Base-by-base conservation (phyloP, 805 yeast species). In the Yarrowia alimentaria region DNA sequence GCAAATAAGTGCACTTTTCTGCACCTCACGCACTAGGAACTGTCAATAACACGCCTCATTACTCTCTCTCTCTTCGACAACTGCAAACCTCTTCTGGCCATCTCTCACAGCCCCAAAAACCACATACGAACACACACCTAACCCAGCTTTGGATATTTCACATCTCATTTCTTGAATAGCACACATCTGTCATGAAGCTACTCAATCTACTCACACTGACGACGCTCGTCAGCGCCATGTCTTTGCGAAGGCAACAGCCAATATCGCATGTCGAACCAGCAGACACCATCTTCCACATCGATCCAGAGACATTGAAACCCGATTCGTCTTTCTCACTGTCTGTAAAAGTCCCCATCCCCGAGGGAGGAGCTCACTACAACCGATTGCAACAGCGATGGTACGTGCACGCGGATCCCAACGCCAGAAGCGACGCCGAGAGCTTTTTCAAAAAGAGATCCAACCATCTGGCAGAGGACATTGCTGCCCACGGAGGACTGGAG, bases 311-410 rank as follows among this genome's bases (percentile, higher is more conserved):
- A 10, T 29, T 40, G 3, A 14, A 40, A 11, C 47, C 47, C 6
- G 18, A 13, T 13, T 40, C 47, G 18, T 40, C 47, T 18, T 40
- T 40, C 11, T 18, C 47, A 5, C 33, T 40, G 13, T 40, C 47
- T 2, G 33, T 40, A 24, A 40, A 40, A 11, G 47, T 40, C 11
- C 47, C 47, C 25, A 40, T 40, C 28, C 47, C 47, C 12, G 25
- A 40, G 4, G 47, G 47, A 40, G 47, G 47, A 26, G 47, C 33
- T 6, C 47, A 40, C 14, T 43, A 43, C 18, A 30, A 43, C 37
- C 50, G 50, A 2, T 30, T 43, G 4, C 50, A 43, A n/a, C 37
- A 43, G 16, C 50, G 50, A 10, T 43, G 50, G 50, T 30, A 43
- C 18, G 50, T 43, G 4, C 37, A 30, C n/a, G 28, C 50, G 2